Conservation (phyloP, 306 rosid genomes). For the Senna siamea region DNA sequence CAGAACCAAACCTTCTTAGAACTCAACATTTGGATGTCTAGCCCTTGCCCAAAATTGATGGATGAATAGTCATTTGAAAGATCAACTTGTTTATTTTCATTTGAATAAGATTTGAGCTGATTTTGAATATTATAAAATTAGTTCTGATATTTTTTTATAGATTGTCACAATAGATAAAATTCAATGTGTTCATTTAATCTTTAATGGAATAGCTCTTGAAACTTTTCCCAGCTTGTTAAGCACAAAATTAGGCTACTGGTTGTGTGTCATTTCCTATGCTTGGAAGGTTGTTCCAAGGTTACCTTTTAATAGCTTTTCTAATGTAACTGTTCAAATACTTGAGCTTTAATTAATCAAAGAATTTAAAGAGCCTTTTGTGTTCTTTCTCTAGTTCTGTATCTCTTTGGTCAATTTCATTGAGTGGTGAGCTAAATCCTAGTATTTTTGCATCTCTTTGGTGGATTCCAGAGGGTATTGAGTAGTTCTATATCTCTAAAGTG, state of each 20-base stretch:
- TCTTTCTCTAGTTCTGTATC: no score
- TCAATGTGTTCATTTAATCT: background rate
- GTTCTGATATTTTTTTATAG: background rate
- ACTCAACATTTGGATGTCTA: background rate
- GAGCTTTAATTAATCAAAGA: no score
- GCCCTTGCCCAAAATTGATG: background rate
- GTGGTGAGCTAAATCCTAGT: no score
- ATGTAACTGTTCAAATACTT: no score
- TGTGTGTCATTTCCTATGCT: background rate
- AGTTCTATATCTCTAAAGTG: no score
- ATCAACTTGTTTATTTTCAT: background rate
- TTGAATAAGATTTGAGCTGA: background rate
- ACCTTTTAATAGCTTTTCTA: background rate
- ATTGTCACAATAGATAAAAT: background rate
- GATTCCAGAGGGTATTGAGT: no score
- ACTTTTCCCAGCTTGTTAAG: no score
- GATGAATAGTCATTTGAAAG: background rate
- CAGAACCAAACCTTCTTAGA: background rate
- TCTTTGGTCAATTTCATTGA: no score
- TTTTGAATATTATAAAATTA: background rate
- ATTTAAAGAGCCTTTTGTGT: no score
- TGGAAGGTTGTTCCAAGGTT: background rate
- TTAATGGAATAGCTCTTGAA: no score
- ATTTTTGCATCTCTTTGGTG: no score
- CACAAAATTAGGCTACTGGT: background rate